Evolutionary conservation across 768 basidiomycete genomes (phyloP).

Genomic region (Termitomyces sp.): DNA sequence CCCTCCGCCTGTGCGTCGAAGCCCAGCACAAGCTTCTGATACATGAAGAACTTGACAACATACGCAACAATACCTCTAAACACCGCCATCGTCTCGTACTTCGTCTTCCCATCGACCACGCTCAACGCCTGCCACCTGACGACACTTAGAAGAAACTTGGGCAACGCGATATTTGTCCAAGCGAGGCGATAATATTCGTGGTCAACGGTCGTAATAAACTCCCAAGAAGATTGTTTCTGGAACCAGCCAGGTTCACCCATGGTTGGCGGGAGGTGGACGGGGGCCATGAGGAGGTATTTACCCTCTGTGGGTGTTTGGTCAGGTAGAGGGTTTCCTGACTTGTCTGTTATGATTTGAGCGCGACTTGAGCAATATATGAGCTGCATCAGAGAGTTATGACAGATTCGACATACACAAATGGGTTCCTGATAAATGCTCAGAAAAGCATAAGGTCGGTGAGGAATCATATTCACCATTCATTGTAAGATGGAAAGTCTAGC

Average conservation of each 20-base stretch:
- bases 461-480: constrained; percentile 46
- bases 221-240: constrained; percentile 38
- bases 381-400: background rate
- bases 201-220: constrained; percentile 49
- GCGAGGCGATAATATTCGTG: constrained; percentile 51
- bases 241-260: constrained; percentile 40
- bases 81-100: constrained; percentile 63
- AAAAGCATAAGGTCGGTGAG: background rate
- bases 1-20: constrained; percentile 56
- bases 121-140: constrained; percentile 67
- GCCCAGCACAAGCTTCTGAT: constrained; percentile 37
- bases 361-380: constrained; percentile 34
- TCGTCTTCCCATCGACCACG: constrained; percentile 47
- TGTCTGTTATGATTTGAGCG: constrained; percentile 41
- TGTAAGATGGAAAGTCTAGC: constrained; percentile 59
- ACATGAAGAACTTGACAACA: constrained; percentile 42
- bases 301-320: constrained; percentile 52
- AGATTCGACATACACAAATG: constrained; percentile 51
- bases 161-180: constrained; percentile 45
- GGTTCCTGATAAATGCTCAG: constrained; percentile 44
- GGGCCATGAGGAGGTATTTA: constrained; percentile 40
- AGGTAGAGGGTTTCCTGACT: constrained; percentile 34
- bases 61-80: constrained; percentile 58
- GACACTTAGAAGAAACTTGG: constrained; percentile 45
- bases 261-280: constrained; percentile 61